A percentile compares a stretch with the other conserved stretches of the same genome.
phyloP scores from a whole-genome alignment of 2,329 filamentous ascomycete genomes.

The Venturia pyrina region DNA sequence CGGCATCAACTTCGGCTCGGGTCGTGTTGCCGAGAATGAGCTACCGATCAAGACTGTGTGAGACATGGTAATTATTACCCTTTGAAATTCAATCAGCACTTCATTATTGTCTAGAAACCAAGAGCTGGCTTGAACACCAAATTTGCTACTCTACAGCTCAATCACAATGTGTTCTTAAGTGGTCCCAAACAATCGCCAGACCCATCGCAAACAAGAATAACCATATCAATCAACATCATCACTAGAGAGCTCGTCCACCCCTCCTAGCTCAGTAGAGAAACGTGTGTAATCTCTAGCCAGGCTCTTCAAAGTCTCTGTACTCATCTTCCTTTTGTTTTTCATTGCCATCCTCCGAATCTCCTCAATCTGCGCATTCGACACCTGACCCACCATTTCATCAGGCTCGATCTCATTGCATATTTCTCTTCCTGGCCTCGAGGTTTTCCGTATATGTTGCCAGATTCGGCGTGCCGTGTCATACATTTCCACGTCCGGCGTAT shows the following conservation, averaged over 20 bases:
- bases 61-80: neutral
- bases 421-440: slow-evolving; percentile 19
- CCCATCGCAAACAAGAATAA: neutral
- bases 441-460: slow-evolving; percentile 29
- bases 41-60: neutral
- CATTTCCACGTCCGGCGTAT: slow-evolving; percentile 7
- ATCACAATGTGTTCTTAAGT: neutral
- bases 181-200: neutral
- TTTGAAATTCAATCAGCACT: neutral
- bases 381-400: slow-evolving; percentile 11
- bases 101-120: neutral
- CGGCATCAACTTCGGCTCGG: neutral
- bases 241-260: neutral
- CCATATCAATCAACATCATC: neutral
- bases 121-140: neutral
- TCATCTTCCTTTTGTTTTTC: slow-evolving; percentile 30
- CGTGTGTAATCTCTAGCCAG: slow-evolving; percentile 17
- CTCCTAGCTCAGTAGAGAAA: neutral
- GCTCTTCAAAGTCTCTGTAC: slow-evolving; percentile 29
- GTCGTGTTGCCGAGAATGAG: neutral
- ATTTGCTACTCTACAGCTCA: neutral
- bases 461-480: slow-evolving; percentile 25
- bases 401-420: slow-evolving; percentile 13
- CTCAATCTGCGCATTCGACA: slow-evolving; percentile 13
- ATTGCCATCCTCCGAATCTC: slow-evolving; percentile 25